phyloP scores from a whole-genome alignment of 805 yeast species.

The Candida pini region DNA sequence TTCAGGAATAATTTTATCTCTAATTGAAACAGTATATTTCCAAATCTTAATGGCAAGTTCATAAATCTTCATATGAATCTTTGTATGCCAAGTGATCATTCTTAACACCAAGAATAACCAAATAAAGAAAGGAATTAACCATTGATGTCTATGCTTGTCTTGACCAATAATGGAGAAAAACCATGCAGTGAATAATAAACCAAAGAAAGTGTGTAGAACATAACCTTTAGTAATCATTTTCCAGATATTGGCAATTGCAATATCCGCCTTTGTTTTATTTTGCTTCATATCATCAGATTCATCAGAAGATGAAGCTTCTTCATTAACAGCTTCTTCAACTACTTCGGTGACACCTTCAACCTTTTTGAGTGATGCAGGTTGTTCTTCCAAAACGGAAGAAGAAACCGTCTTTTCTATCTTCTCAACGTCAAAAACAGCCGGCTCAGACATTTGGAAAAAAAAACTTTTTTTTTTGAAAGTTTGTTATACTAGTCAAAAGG shows the following conservation, averaged over 20 bases:
- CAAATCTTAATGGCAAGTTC: slow-evolving; percentile 21
- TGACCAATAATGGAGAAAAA: slow-evolving; percentile 42
- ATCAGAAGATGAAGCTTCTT: background rate
- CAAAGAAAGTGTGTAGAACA: slow-evolving; percentile 5
- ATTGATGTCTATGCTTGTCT: slow-evolving; percentile 34
- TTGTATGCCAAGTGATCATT: slow-evolving; percentile 37
- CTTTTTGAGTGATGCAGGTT: background rate
- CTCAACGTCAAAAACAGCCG: too few species aligned
- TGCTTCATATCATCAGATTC: background rate
- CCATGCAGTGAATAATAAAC: slow-evolving; percentile 24
- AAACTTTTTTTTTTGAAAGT: too few species aligned
- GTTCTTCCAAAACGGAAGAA: too few species aligned
- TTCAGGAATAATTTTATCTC: slow-evolving; percentile 38
- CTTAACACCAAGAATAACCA: slow-evolving; percentile 38
- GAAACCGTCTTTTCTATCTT: too few species aligned
- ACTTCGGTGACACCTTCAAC: too few species aligned
- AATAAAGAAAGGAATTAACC: slow-evolving; percentile 42
- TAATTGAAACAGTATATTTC: slow-evolving; percentile 29
- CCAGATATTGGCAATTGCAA: background rate
- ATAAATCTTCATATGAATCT: slow-evolving; percentile 16
- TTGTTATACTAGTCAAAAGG: too few species aligned
- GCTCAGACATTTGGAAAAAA: too few species aligned
- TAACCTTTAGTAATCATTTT: slow-evolving; percentile 1
- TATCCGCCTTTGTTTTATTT: background rate
- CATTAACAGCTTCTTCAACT: background rate